Evolutionary conservation across 164 flowering plant species (phyloP).

Genomic region (Kalanchoe fedtschenkoi): DNA sequence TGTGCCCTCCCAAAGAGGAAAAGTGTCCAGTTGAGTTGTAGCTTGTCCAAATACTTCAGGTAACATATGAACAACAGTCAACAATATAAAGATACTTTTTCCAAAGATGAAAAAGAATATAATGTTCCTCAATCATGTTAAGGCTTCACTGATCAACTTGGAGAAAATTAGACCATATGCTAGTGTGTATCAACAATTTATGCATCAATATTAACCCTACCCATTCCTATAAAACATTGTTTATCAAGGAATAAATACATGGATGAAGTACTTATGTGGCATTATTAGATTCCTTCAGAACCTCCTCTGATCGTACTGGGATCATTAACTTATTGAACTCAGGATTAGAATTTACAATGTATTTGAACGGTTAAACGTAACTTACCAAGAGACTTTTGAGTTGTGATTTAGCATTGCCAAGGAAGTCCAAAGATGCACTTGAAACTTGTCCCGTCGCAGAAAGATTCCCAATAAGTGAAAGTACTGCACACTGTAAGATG

Average conservation of each 20-base stretch:
- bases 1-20: neutral
- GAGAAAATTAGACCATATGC: constrained; percentile 6
- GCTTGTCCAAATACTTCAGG: too few species aligned
- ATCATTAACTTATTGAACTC: neutral
- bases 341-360: neutral
- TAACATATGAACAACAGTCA: too few species aligned
- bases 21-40: too few species aligned
- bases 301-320: too few species aligned
- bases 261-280: too few species aligned
- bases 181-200: neutral
- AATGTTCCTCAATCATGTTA: too few species aligned
- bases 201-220: neutral
- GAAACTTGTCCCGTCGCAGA: constrained; percentile 30
- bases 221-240: neutral
- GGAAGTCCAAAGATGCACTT: constrained; percentile 25
- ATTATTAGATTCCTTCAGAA: too few species aligned
- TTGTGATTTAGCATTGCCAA: constrained; percentile 42
- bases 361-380: constrained; percentile 9
- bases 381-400: constrained; percentile 79
- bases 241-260: neutral
- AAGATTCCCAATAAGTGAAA: constrained; percentile 46
- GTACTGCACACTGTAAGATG: constrained; percentile 49
- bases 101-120: too few species aligned
- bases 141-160: neutral
- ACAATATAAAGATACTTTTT: too few species aligned